These are phyloP conservation scores for Hortiboletus flavorubellus DNA, from an alignment of 768 basidiomycete genomes.

Conservation along the genomic window DNA sequence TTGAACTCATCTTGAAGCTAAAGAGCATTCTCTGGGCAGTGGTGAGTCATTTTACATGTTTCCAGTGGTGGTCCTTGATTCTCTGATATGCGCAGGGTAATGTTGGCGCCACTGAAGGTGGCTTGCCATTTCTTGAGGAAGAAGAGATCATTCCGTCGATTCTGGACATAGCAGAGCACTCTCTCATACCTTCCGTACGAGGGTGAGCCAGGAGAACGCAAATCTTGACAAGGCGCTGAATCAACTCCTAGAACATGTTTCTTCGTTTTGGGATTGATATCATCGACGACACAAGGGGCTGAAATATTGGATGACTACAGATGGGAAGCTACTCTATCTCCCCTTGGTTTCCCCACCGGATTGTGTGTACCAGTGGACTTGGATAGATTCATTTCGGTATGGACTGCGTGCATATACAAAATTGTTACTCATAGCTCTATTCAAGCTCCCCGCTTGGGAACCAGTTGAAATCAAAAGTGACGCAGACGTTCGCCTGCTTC, in stretches of 20 bases:
- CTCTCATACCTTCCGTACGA: conserved; percentile 84
- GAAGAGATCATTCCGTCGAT: conserved; percentile 91
- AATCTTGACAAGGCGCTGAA: conserved; percentile 5
- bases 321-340: conserved; percentile 90
- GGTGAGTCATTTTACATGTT: conserved; percentile 48
- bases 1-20: conserved; percentile 79
- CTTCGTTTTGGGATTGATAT: conserved; percentile 90
- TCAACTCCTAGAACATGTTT: conserved; percentile 78
- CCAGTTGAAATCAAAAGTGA: conserved; percentile 30
- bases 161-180: conserved; percentile 87
- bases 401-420: conserved; percentile 24
- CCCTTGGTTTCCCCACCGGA: conserved; percentile 84
- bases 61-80: background rate
- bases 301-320: conserved; percentile 90
- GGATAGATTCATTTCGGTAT: conserved; percentile 73
- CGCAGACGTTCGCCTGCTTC: conserved; percentile 50
- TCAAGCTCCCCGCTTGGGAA: conserved; percentile 74
- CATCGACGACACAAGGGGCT: conserved; percentile 86
- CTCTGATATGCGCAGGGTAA: conserved; percentile 62
- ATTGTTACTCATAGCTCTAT: conserved; percentile 1
- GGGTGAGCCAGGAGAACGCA: conserved; percentile 58
- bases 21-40: conserved; percentile 98
- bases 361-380: conserved; percentile 88
- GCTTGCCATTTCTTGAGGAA: conserved; percentile 92
- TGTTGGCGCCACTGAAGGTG: conserved; percentile 85